These are phyloP conservation scores for Irineochytrium annulatum DNA, from an alignment of 192 early-diverging fungal genomes.

Conservation along the genomic window DNA sequence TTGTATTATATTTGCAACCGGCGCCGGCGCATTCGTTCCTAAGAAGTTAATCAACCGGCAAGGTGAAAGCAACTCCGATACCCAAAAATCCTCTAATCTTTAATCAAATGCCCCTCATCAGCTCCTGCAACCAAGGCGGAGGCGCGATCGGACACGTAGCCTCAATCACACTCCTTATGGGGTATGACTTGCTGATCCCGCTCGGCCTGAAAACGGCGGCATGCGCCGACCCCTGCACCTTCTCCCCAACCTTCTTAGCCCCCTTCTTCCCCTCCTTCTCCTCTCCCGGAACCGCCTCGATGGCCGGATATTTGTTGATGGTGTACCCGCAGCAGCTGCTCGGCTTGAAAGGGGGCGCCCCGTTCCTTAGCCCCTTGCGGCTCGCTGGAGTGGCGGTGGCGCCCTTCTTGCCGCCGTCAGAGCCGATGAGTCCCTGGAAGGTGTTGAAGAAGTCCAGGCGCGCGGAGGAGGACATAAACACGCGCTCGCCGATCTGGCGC, in stretches of 20 bases:
- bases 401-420: background rate
- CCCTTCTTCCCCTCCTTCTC: conserved; percentile 9
- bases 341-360: conserved; percentile 45
- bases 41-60: too few species aligned
- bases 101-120: conserved; percentile 8
- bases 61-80: too few species aligned
- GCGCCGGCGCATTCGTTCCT: too few species aligned
- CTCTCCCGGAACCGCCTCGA: conserved; percentile 32
- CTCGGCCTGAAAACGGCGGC: conserved; percentile 40
- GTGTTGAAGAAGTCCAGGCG: conserved; percentile 44
- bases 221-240: too few species aligned
- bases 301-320: conserved; percentile 50
- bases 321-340: conserved; percentile 43
- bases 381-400: background rate
- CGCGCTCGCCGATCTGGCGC: conserved; percentile 40
- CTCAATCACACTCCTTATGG: conserved; percentile 44
- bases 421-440: conserved; percentile 33
- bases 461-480: conserved; percentile 39
- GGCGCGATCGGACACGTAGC: conserved; percentile 40
- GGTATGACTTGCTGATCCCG: conserved; percentile 43
- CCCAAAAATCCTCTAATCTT: too few species aligned
- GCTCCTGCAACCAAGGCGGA: conserved; percentile 43
- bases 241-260: conserved; percentile 22
- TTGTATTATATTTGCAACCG: too few species aligned
- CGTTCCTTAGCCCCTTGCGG: background rate